A percentile compares a stretch with the other conserved stretches of the same genome.
Evolutionary conservation across 1,284 basidiomycete genomes (phyloP).

Genomic region (Coriolopsis trogii): DNA sequence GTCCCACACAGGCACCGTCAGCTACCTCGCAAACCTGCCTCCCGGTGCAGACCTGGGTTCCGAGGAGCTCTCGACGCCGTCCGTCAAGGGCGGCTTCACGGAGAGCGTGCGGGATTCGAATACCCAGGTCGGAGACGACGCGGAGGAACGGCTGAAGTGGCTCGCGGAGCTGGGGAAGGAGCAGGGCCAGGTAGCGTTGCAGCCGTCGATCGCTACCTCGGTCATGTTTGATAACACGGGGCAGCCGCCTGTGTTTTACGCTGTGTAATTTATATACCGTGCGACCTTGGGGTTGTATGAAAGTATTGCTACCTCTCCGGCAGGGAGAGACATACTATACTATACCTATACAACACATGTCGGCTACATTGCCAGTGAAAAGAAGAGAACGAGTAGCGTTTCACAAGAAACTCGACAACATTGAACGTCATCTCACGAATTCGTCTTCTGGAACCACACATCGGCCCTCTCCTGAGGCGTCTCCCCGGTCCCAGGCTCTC

Average conservation of each 20-base stretch:
- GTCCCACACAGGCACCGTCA: no score
- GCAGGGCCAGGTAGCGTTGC: neutral
- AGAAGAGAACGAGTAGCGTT: no score
- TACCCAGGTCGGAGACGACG: neutral
- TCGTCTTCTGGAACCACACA: neutral
- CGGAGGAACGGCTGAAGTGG: neutral
- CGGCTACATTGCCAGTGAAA: no score
- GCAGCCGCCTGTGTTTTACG: conserved; percentile 34
- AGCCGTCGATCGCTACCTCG: neutral
- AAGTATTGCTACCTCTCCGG: no score
- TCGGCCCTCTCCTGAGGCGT: neutral
- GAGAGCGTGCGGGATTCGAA: neutral
- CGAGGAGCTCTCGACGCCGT: neutral
- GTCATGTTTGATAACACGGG: conserved; percentile 1
- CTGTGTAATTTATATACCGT: conserved; percentile 8
- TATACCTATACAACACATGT: no score
- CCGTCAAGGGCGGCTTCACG: neutral
- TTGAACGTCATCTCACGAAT: neutral
- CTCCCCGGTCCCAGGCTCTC: neutral
- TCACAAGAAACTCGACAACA: neutral
- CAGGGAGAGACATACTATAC: no score
- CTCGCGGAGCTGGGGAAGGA: conserved; percentile 1
- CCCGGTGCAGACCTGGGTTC: neutral
- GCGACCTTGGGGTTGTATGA: no score
- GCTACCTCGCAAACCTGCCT: no score